phyloP scores from a whole-genome alignment of 2,329 filamentous ascomycete species.

The Eutypa lata region DNA sequence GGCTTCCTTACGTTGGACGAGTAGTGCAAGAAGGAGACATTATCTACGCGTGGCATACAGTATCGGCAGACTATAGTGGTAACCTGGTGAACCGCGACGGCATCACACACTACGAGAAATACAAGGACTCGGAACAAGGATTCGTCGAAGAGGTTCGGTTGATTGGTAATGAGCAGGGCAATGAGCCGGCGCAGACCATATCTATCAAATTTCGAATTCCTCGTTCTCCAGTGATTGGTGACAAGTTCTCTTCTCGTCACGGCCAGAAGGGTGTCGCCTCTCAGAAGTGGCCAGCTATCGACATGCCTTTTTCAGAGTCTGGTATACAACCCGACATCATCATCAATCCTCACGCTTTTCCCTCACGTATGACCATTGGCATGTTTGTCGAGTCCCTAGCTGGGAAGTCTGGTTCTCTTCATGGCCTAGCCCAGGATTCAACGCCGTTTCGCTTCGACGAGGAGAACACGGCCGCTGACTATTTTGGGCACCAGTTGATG shows the following conservation, averaged over 20 bases:
- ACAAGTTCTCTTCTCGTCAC: constrained; percentile 98
- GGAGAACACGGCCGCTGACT: constrained; percentile 85
- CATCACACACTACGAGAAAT: constrained; percentile 83
- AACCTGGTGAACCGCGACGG: constrained; percentile 83
- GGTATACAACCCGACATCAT: constrained; percentile 97
- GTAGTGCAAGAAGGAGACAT: constrained; percentile 77
- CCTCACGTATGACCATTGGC: constrained; percentile 98
- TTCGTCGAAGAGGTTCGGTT: constrained; percentile 92
- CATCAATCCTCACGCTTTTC: constrained; percentile 99
- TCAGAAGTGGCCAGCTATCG: constrained; percentile 88
- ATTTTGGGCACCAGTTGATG: constrained; percentile 92
- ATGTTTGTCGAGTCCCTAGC: constrained; percentile 98
- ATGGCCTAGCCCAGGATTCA: constrained; percentile 92
- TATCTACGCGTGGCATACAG: constrained; percentile 85
- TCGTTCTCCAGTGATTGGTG: constrained; percentile 86
- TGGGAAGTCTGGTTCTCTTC: constrained; percentile 89
- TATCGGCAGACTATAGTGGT: constrained; percentile 74
- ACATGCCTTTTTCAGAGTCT: constrained; percentile 96
- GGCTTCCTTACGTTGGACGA: constrained; percentile 76
- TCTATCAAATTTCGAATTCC: constrained; percentile 93
- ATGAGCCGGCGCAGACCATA: constrained; percentile 80
- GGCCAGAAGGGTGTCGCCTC: constrained; percentile 97
- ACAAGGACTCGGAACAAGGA: constrained; percentile 86
- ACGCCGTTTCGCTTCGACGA: constrained; percentile 96
- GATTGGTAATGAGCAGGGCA: constrained; percentile 79